Evolutionary conservation across 2,329 filamentous ascomycete genomes (phyloP), one percentile per base, ranked within the genome.

Genomic region (Epicoccum sorghinum): DNA sequence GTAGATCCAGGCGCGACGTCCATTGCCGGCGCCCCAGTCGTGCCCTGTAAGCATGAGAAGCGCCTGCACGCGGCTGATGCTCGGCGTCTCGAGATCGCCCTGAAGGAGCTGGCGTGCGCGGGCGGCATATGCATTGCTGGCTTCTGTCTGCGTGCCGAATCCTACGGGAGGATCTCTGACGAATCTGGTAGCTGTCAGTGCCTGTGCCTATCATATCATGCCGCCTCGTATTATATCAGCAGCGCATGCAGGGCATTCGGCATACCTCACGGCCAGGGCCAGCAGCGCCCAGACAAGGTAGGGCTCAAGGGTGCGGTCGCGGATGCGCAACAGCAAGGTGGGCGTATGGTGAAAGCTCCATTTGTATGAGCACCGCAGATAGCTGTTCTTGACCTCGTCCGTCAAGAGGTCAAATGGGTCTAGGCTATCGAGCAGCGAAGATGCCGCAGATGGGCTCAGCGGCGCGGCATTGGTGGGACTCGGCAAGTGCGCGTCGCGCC

Each of bases 11-110:
- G 74, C 74, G 35, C 73, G 57, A 22, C 72, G 61, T 2, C 74
- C 74, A 35, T 77, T 77, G 55, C 76, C 79, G 48, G 77, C 80
- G 52, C 70, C 75, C 75, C 78, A 80, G 50, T 78, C 76, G 47
- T 79, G 75, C n/a, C 75, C 76, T 0, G 78, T 78, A 22, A 80
- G 54, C 68, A 80, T 75, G 45, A 79, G 60, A 42, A 77, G 62
- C 12, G 73, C 72, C 55, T 77, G 74, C 12, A 77, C 73, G 48
- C 73, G 70, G 56, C 69, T 71, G 48, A 76, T 68, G 55, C 66
- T 72, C 14, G 74, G 74, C 18, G 70, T 73, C 59, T 76, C 74
- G 57, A 77, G 69, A 57, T 74, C 71, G 32, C 63, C 68, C 55
- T 76, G 73, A n/a, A 77, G 66, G 30, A 76, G 71, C 59, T 75